These are phyloP conservation scores for Acidomyces sp. DNA, from an alignment of 495 filamentous ascomycete species.

Conservation along the genomic window DNA sequence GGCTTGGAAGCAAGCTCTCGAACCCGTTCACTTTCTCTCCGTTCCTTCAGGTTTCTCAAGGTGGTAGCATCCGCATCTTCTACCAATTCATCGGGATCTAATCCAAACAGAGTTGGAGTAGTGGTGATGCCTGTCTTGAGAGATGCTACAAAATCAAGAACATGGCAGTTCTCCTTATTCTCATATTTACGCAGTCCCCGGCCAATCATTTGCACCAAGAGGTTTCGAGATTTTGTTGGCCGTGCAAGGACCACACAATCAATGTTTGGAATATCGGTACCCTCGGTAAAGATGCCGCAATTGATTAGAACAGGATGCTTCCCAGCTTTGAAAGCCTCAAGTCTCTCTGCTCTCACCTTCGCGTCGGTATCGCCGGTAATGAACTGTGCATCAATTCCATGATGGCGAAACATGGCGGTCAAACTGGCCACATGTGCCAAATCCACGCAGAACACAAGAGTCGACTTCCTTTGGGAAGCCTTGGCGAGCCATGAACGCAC, in stretches of 20 bases:
- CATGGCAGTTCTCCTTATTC: slow-evolving; percentile 77
- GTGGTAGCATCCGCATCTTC: slow-evolving; percentile 43
- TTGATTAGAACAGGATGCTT: slow-evolving; percentile 84
- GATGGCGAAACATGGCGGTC: slow-evolving; percentile 57
- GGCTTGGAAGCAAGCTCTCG: background rate
- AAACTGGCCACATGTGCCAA: slow-evolving; percentile 61
- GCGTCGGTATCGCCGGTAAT: slow-evolving; percentile 68
- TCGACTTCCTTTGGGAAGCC: slow-evolving; percentile 62
- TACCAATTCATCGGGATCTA: slow-evolving; percentile 74
- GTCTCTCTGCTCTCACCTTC: slow-evolving; percentile 45
- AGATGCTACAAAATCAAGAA: slow-evolving; percentile 91
- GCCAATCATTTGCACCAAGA: slow-evolving; percentile 96
- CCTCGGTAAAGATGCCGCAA: slow-evolving; percentile 93
- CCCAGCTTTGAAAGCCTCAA: slow-evolving; percentile 61
- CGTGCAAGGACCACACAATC: slow-evolving; percentile 84
- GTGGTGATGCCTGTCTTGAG: slow-evolving; percentile 71
- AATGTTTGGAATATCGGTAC: slow-evolving; percentile 93
- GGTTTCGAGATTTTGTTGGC: slow-evolving; percentile 77
- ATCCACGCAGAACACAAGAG: slow-evolving; percentile 87
- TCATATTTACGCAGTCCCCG: slow-evolving; percentile 73
- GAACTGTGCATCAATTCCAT: slow-evolving; percentile 70
- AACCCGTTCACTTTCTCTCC: slow-evolving; percentile 24
- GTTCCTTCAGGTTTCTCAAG: slow-evolving; percentile 40
- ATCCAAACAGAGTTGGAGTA: slow-evolving; percentile 82
- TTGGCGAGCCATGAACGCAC: slow-evolving; percentile 73